phyloP scores from a whole-genome alignment of 345 rosid genomes.

The Boechera stricta region DNA sequence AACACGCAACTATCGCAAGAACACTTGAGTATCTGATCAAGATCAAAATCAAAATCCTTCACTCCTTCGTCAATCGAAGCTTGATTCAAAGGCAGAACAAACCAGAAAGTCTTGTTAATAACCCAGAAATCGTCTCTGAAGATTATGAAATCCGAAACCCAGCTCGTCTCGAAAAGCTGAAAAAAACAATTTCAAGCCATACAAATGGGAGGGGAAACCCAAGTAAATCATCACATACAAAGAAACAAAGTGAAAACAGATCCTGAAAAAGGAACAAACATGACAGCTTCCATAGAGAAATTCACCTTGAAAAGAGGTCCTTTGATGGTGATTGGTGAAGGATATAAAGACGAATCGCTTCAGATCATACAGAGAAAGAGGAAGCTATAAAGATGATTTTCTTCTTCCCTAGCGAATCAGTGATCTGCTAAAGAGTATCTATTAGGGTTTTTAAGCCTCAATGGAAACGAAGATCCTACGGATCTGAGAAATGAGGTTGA shows the following conservation, averaged over 20 bases:
- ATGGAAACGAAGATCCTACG: slow-evolving; percentile 38
- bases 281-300: slow-evolving; percentile 21
- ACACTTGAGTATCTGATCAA: slow-evolving; percentile 28
- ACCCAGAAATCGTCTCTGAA: neutral
- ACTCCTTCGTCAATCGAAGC: slow-evolving; percentile 23
- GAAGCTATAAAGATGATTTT: neutral
- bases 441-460: slow-evolving; percentile 41
- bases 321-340: slow-evolving; percentile 11
- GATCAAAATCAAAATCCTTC: slow-evolving; percentile 23
- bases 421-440: slow-evolving; percentile 3
- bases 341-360: slow-evolving; percentile 16
- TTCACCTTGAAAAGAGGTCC: slow-evolving; percentile 19
- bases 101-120: neutral
- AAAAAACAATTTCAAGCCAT: slow-evolving; percentile 2
- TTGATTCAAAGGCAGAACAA: neutral
- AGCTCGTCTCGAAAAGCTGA: slow-evolving; percentile 34
- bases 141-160: slow-evolving; percentile 23
- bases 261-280: neutral
- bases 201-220: neutral
- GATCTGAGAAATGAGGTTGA: slow-evolving; percentile 44
- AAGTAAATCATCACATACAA: slow-evolving; percentile 30
- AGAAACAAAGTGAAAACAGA: slow-evolving; percentile 3
- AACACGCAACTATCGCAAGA: slow-evolving; percentile 1
- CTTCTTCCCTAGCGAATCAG: slow-evolving; percentile 7
- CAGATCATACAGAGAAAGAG: slow-evolving; percentile 10